Conservation (phyloP, 768 basidiomycete species). For the Kwoniella sp. region DNA sequence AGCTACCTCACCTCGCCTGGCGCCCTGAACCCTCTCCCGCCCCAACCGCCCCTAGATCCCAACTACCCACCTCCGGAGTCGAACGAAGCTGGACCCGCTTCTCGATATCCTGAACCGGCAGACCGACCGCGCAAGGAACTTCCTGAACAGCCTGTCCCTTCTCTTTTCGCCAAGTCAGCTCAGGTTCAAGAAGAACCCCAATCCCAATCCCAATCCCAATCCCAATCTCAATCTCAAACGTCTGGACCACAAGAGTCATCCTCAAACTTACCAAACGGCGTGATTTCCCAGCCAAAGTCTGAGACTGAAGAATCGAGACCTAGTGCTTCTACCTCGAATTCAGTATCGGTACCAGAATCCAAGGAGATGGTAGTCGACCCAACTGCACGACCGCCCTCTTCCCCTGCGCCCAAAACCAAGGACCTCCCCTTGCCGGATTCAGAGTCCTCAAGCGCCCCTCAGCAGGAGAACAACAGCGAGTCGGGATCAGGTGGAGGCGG, state of each 20-base stretch:
- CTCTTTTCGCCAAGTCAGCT: constrained; percentile 9
- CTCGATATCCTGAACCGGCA: constrained; percentile 3
- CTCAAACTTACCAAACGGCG: neutral
- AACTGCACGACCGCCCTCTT: constrained; percentile 42
- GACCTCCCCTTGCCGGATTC: constrained; percentile 57
- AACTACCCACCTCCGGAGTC: constrained; percentile 3
- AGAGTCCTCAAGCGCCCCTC: constrained; percentile 5
- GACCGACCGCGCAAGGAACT: constrained; percentile 40
- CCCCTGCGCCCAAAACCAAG: constrained; percentile 27
- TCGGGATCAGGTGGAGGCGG: neutral
- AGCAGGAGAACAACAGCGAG: neutral
- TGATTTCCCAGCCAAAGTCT: neutral
- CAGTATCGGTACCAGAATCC: constrained; percentile 6
- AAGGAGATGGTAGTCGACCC: constrained; percentile 20
- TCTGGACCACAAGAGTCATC: neutral
- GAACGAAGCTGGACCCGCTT: constrained; percentile 2
- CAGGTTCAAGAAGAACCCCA: neutral
- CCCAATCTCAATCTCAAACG: neutral
- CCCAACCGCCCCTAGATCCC: constrained; percentile 63
- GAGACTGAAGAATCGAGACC: neutral
- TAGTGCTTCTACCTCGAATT: neutral
- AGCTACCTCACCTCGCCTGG: constrained; percentile 95
- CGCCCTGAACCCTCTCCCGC: constrained; percentile 94
- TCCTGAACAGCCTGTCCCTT: constrained; percentile 33
- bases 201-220: constrained; percentile 7